Evolutionary conservation across 1,139 yeast genomes (phyloP).

Genomic region (Blastobotrys serpentis): DNA sequence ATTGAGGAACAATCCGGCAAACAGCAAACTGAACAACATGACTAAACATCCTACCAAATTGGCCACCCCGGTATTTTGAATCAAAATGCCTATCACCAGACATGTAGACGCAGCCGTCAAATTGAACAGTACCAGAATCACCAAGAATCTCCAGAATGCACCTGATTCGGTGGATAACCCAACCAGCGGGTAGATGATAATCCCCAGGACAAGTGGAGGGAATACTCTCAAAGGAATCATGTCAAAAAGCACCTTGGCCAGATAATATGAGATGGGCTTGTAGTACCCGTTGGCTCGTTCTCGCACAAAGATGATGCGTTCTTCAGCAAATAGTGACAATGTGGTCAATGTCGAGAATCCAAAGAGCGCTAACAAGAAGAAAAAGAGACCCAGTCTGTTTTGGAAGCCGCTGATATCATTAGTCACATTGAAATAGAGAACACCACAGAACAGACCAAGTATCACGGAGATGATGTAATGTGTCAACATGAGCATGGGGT

Average conservation of each 20-base stretch:
- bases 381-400: constrained; percentile 87
- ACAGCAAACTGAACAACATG: constrained; percentile 75
- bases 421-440: constrained; percentile 73
- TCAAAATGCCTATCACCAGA: constrained; percentile 77
- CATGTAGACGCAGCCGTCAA: constrained; percentile 83
- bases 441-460: constrained; percentile 83
- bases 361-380: constrained; percentile 83
- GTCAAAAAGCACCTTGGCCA: constrained; percentile 84
- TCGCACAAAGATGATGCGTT: constrained; percentile 81
- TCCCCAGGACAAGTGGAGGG: constrained; percentile 81
- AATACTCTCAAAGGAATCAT: constrained; percentile 83
- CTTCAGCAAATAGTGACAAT: constrained; percentile 80
- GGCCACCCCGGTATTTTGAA: constrained; percentile 91
- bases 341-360: constrained; percentile 95
- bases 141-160: constrained; percentile 71
- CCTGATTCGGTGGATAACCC: constrained; percentile 78
- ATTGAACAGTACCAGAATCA: constrained; percentile 76
- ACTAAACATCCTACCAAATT: constrained; percentile 84
- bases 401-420: constrained; percentile 96
- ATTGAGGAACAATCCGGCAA: constrained; percentile 91
- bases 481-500: constrained; percentile 78
- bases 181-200: constrained; percentile 87
- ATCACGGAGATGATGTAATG: constrained; percentile 76
- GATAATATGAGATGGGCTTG: constrained; percentile 78
- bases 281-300: constrained; percentile 95